Percentiles rank a stretch among this genome's conserved stretches.
phyloP scores from a whole-genome alignment of 257 asterid genomes.

The Nicotiana benthamiana region DNA sequence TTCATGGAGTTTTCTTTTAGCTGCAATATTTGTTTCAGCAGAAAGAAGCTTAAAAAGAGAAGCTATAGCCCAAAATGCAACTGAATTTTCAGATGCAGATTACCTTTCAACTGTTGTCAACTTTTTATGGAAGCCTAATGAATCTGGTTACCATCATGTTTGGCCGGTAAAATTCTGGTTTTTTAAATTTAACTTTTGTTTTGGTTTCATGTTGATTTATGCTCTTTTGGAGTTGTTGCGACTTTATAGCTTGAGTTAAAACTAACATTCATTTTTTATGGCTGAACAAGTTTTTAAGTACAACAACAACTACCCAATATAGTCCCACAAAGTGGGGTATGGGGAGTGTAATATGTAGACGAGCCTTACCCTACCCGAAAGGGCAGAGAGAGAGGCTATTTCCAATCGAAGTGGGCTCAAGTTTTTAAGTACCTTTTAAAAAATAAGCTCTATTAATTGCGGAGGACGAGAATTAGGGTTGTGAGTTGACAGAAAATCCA shows the following conservation, averaged over 20 bases:
- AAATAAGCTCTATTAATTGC: no score
- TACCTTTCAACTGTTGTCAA: constrained; percentile 25
- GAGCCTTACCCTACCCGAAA: no score
- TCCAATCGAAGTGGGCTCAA: no score
- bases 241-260: background rate
- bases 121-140: constrained; percentile 56
- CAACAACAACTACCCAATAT: no score
- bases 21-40: constrained; percentile 76
- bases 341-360: no score
- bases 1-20: constrained; percentile 58
- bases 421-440: background rate
- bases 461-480: no score
- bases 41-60: constrained; percentile 60
- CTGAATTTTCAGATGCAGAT: constrained; percentile 31
- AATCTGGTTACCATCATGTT: constrained; percentile 74
- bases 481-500: no score
- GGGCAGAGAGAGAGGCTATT: no score
- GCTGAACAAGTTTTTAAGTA: background rate
- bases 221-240: background rate
- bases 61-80: constrained; percentile 15
- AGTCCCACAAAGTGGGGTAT: no score
- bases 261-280: background rate
- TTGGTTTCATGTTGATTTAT: background rate
- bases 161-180: constrained; percentile 77
- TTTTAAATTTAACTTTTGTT: background rate